Base-by-base conservation (phyloP, 306 rosid genomes). In the Rosa chinensis region DNA sequence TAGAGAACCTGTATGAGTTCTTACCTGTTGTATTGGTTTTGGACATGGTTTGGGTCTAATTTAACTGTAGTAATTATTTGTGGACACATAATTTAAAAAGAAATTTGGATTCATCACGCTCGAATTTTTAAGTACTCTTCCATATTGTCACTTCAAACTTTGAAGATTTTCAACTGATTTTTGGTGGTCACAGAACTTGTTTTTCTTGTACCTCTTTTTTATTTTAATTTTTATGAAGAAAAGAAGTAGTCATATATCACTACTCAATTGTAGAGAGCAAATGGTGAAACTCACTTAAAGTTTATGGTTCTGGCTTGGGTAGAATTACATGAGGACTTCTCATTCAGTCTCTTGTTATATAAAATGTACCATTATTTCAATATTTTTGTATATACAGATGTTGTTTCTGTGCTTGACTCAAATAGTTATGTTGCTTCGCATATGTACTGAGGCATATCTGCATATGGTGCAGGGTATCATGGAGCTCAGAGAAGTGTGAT, bases 401-500 rank as follows among this genome's bases (percentile, higher is more conserved):
- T 6, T 48, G 44, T 6, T 21, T 18, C 50, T 71, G 23, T 2
- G 14, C 75, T 7, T 7, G 9, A 48, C 8, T 8, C 21, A 40
- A 40, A 23, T 45, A 55, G 5, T 66, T 68, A 77, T 70, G 67
- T 64, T 80, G 77, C 71, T 69, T 21, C 82, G 79, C 52, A 72
- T 74, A 4, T 25, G 16, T 40, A 58, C 74, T 77, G 50, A 66
- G 50, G 64, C 70, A 72, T 68, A 58, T 77, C 10, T 58, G 39
- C 59, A 17, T 52, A 43, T 61, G 77, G 74, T 81, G 83, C 88
- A 83, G 88, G 86, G 68, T 79, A 80, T 80, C 61, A 76, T 63
- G 59, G 81, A 79, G 85, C 80, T 58, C 61, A 18, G 64, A 55
- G 78, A 87, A 75, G 82, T 84, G 73, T 81, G 83, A 82, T 78